Evolutionary conservation across 2,329 filamentous ascomycete species (phyloP), one percentile per base, ranked within the genome.

Genomic region (Fusarium siculi): DNA sequence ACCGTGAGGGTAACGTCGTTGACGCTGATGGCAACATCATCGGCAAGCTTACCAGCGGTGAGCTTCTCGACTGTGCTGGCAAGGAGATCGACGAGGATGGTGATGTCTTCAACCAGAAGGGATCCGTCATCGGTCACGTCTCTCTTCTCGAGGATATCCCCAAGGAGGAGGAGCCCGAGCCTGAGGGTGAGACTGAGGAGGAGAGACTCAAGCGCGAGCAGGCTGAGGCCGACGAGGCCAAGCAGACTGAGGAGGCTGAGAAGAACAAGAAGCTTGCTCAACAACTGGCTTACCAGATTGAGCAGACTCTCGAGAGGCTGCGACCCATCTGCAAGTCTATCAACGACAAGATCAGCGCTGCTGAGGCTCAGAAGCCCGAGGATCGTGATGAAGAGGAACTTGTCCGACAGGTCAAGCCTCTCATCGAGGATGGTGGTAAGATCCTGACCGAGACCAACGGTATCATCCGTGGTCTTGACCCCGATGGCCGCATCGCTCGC

Each of bases 341-440:
- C 81, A 93, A 90, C 9, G 92, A 95, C 89, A 88, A 92, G 83
- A 93, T 97, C 77, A 93, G 97, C 76, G 87, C 87, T 62, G 94
- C 93, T 34, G 93, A 97, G 81, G 89, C 90, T 73, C 93, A 92
- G 34, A 92, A 93, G 47, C 93, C 94, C 82, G 93, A 97, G 9
- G 94, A 97, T 76, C 91, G 96, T 30, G 94, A 98, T 78, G 95
- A 98, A 81, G 94, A 98, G 79, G 89, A 93, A 75, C 90, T 97
- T 9, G 95, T 98, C 78, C 90, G 93, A 80, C 89, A 95, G 65
- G 94, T 97, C 77, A 93, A 92, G 82, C 95, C 95, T 2, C 87
- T 97, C 19, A 94, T 98, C 78, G 95, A 97, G 81, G 93, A 97
- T 81, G 95, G 92, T 53, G 89, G 91, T 60, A 91, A 90, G 74